phyloP scores from a whole-genome alignment of 441 rosid genomes.

The Brassica hybrid region DNA sequence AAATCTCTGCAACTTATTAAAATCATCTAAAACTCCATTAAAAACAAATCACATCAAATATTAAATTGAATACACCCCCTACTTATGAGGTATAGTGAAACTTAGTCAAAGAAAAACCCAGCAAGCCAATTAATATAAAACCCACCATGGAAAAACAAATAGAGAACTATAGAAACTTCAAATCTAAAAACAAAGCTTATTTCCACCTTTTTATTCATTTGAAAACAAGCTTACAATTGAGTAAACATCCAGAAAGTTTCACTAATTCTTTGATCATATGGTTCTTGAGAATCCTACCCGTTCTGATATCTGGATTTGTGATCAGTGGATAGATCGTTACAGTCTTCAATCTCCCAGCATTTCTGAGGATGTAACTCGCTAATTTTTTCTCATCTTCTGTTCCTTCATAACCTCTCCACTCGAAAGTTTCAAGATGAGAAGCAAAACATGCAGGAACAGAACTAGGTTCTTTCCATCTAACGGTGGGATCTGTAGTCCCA shows the following conservation, averaged over 20 bases:
- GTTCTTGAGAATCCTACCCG: neutral
- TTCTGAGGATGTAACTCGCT: constrained; percentile 3
- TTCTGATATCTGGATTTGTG: neutral
- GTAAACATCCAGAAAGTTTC: neutral
- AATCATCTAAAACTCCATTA: too few species aligned
- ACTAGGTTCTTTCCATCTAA: neutral
- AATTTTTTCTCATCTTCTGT: neutral
- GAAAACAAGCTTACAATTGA: constrained; percentile 16
- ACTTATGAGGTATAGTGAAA: too few species aligned
- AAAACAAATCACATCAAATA: too few species aligned
- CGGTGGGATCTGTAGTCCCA: constrained; percentile 1
- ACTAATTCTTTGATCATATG: neutral
- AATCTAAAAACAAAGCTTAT: neutral
- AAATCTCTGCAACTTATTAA: too few species aligned
- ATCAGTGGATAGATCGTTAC: constrained; percentile 15
- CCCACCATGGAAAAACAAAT: neutral
- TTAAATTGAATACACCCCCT: too few species aligned
- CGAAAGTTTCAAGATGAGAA: constrained; percentile 7
- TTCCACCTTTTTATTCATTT: neutral
- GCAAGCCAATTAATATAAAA: neutral
- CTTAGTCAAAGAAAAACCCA: neutral
- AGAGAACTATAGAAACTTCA: constrained; percentile 8
- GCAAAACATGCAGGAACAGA: neutral
- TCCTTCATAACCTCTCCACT: neutral
- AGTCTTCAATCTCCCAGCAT: constrained; percentile 20